A percentile compares a stretch with the other conserved stretches of the same genome.
These are phyloP conservation scores for Bryoglossum gracile DNA, from an alignment of 495 filamentous ascomycete species.

Conservation along the genomic window DNA sequence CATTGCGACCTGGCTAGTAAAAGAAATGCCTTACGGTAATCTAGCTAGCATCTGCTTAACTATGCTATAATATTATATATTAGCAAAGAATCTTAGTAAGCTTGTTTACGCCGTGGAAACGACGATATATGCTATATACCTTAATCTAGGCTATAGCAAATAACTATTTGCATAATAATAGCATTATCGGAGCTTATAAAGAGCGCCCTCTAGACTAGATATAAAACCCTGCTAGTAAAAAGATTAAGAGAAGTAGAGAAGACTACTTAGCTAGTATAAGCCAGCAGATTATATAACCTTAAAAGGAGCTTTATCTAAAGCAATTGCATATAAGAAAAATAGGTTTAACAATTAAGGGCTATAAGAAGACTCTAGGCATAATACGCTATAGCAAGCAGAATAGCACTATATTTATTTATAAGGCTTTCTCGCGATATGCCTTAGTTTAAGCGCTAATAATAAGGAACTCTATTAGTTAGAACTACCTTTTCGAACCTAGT, in stretches of 20 bases:
- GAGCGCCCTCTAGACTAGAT: constrained; percentile 14
- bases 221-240: constrained; percentile 12
- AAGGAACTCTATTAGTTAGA: too few species aligned
- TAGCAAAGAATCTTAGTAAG: constrained; percentile 13
- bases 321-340: constrained; percentile 17
- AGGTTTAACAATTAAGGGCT: constrained; percentile 5
- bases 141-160: too few species aligned
- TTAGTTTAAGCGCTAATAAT: too few species aligned
- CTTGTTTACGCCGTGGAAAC: background rate
- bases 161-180: constrained; percentile 14
- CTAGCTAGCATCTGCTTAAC: constrained; percentile 2
- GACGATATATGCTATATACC: background rate
- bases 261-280: background rate
- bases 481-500: too few species aligned
- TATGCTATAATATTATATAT: constrained; percentile 4
- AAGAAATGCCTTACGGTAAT: constrained; percentile 11
- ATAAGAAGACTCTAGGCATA: too few species aligned
- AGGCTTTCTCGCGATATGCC: too few species aligned
- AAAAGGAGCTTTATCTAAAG: constrained; percentile 15
- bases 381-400: constrained; percentile 3
- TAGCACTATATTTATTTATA: constrained; percentile 4
- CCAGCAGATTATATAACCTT: constrained; percentile 13
- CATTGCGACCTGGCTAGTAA: constrained; percentile 9
- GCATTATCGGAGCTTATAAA: constrained; percentile 15
- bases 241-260: constrained; percentile 8